Evolutionary conservation across 768 basidiomycete genomes (phyloP).

Genomic region (Galerina marginata): DNA sequence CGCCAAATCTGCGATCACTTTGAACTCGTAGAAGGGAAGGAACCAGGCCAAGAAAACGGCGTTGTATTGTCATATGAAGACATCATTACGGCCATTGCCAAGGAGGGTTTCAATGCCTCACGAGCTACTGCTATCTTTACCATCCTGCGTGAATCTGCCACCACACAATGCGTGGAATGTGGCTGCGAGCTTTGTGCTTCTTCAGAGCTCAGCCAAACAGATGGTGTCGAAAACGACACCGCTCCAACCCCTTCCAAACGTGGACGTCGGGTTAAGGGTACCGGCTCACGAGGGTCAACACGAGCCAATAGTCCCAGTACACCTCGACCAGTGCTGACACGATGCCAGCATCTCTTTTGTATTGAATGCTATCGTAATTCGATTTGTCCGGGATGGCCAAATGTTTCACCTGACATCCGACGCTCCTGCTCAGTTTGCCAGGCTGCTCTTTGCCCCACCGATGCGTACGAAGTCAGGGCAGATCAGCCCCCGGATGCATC

Average conservation of each 20-base stretch:
- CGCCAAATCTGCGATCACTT: conserved; percentile 98
- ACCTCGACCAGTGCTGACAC: conserved; percentile 77
- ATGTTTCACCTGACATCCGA: conserved; percentile 58
- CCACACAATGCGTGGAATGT: conserved; percentile 90
- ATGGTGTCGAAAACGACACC: conserved; percentile 54
- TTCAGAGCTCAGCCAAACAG: conserved; percentile 51
- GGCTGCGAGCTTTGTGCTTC: conserved; percentile 70
- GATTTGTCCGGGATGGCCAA: conserved; percentile 85
- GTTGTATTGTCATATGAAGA: conserved; percentile 74
- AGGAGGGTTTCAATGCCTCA: conserved; percentile 76
- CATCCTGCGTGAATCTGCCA: conserved; percentile 85
- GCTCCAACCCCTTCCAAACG: conserved; percentile 49
- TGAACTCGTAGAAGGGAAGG: conserved; percentile 83
- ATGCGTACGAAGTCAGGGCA: conserved; percentile 83
- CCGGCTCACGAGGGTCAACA: conserved; percentile 69
- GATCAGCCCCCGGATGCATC: conserved; percentile 52
- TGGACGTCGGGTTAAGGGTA: conserved; percentile 54
- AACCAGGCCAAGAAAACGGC: conserved; percentile 45
- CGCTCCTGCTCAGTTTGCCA: conserved; percentile 83
- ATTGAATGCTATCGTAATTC: conserved; percentile 79
- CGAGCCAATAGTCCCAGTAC: conserved; percentile 73
- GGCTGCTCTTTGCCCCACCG: conserved; percentile 63
- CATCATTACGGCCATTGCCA: conserved; percentile 72
- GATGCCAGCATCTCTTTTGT: conserved; percentile 96
- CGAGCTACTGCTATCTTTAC: conserved; percentile 85